These are phyloP conservation scores for Diversispora epigaea DNA, from an alignment of 192 early-diverging fungal genomes.

Conservation along the genomic window DNA sequence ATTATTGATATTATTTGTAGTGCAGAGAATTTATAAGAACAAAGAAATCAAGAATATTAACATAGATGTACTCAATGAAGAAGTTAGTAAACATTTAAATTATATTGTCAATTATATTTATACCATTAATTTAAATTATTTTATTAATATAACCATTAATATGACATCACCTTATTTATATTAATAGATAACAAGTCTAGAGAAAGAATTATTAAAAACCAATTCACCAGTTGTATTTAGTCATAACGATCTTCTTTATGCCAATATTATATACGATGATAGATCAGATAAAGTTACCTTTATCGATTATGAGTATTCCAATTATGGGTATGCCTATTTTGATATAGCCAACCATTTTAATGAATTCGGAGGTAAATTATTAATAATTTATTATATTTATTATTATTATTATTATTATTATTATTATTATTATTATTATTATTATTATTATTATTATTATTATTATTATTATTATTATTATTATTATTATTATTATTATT, in stretches of 20 bases:
- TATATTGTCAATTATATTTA: background rate
- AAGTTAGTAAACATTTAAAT: too few relatives aligned
- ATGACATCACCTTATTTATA: background rate
- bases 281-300: slow-evolving; percentile 64
- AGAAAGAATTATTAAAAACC: slow-evolving; percentile 53
- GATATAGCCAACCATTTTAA: slow-evolving; percentile 97
- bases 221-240: slow-evolving; percentile 84
- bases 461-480: too few relatives aligned
- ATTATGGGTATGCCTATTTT: slow-evolving; percentile 81
- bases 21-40: too few relatives aligned
- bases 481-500: background rate
- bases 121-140: background rate
- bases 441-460: background rate
- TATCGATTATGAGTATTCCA: slow-evolving; percentile 95
- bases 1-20: background rate
- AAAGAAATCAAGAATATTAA: too few relatives aligned
- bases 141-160: background rate
- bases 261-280: slow-evolving; percentile 80
- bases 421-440: background rate
- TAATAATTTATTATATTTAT: background rate
- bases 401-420: too few relatives aligned
- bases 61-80: too few relatives aligned
- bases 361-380: slow-evolving; percentile 73
- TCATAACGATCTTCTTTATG: slow-evolving; percentile 91
- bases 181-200: slow-evolving; percentile 51